Evolutionary conservation across 352 stramenopile genomes (phyloP).

Genomic region (Phytophthora syringae): DNA sequence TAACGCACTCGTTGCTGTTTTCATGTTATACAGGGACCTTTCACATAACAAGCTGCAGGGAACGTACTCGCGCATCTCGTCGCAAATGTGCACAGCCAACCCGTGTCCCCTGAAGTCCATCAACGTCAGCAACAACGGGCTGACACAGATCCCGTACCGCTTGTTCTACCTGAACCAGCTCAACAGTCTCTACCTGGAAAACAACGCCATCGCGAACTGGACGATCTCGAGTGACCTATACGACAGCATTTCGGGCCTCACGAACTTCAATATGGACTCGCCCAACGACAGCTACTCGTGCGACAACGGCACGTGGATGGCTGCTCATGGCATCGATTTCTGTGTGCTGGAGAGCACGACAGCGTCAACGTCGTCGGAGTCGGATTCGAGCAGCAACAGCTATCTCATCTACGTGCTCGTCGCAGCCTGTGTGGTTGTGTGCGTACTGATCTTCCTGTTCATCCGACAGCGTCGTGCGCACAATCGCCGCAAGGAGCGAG

Average conservation of each 20-base stretch:
- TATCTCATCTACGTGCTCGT: slow-evolving; percentile 55
- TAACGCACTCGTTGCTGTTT: neutral
- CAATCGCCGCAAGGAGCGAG: slow-evolving; percentile 44
- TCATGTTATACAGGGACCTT: slow-evolving; percentile 23
- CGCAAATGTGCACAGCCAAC: slow-evolving; percentile 56
- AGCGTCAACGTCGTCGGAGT: slow-evolving; percentile 25
- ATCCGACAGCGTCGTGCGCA: slow-evolving; percentile 45
- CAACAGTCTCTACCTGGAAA: slow-evolving; percentile 50
- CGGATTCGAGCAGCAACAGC: slow-evolving; percentile 40
- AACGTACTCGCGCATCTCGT: slow-evolving; percentile 53
- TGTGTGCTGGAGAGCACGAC: slow-evolving; percentile 42
- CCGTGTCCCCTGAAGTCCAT: slow-evolving; percentile 56
- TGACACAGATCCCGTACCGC: slow-evolving; percentile 49
- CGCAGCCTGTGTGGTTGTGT: slow-evolving; percentile 48
- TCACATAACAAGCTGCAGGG: slow-evolving; percentile 56
- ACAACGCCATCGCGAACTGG: slow-evolving; percentile 55
- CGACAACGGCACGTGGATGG: slow-evolving; percentile 45
- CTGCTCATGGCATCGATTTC: slow-evolving; percentile 43
- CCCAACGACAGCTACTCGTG: slow-evolving; percentile 41
- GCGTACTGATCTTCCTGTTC: slow-evolving; percentile 57
- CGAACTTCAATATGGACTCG: slow-evolving; percentile 51
- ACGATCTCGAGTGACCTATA: slow-evolving; percentile 51
- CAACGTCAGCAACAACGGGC: slow-evolving; percentile 50
- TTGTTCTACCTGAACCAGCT: slow-evolving; percentile 56
- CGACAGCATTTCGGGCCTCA: slow-evolving; percentile 45